phyloP scores from a whole-genome alignment of 139 green algal genomes.

The Chlamydomonas sp. region DNA sequence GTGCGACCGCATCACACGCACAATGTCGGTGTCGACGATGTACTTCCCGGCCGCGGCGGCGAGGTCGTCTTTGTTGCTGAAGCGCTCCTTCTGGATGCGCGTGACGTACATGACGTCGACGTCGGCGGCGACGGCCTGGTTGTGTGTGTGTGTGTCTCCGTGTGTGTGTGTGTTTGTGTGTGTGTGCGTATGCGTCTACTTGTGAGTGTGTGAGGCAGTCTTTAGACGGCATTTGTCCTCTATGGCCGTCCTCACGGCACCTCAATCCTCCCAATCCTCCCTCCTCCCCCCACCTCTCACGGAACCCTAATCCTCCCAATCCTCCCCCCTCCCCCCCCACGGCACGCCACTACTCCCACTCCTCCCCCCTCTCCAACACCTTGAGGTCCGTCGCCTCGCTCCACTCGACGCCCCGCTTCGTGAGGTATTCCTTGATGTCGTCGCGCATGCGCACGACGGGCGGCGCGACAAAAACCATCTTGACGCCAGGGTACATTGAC shows the following conservation, averaged over 20 bases:
- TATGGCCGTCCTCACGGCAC: conserved; percentile 5
- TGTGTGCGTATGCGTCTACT: no score
- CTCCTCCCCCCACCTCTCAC: no score
- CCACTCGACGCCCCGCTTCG: conserved; percentile 62
- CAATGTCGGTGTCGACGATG: conserved; percentile 82
- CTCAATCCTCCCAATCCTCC: not conserved
- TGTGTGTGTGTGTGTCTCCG: no score
- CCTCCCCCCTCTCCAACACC: no score
- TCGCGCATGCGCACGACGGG: conserved; percentile 87
- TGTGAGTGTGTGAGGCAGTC: no score
- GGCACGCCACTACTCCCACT: no score
- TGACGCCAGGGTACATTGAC: conserved; percentile 78
- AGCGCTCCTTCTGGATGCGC: conserved; percentile 97
- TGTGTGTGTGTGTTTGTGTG: no score
- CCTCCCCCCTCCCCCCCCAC: no score
- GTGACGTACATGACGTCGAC: conserved; percentile 90
- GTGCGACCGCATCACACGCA: conserved; percentile 70
- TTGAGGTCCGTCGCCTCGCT: conserved; percentile 72
- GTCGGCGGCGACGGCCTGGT: conserved; percentile 52
- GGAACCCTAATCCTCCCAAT: no score
- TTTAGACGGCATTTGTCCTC: no score
- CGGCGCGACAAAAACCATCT: conserved; percentile 95
- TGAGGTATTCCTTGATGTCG: conserved; percentile 88
- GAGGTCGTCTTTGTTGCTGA: conserved; percentile 76
- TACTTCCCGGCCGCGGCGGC: conserved; percentile 80